Evolutionary conservation across 805 yeast species (phyloP).

Genomic region (Hanseniaspora lachancei): DNA sequence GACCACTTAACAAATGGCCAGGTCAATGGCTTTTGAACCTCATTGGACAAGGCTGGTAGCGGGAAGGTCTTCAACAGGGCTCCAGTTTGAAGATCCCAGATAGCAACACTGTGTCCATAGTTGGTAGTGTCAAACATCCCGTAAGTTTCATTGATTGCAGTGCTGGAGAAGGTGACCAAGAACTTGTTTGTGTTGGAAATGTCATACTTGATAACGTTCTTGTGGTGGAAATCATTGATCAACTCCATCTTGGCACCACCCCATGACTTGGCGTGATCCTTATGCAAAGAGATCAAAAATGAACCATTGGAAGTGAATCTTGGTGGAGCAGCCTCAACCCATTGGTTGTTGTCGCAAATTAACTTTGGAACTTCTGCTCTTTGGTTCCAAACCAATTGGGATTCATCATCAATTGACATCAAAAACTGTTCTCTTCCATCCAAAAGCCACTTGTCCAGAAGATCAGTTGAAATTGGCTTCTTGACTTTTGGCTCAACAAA

Average conservation of each 20-base stretch:
- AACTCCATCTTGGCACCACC: slow-evolving; percentile 70
- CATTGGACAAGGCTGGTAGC: slow-evolving; percentile 41
- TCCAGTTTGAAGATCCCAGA: slow-evolving; percentile 83
- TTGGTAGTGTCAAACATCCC: slow-evolving; percentile 76
- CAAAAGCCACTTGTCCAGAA: slow-evolving; percentile 79
- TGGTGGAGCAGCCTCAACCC: slow-evolving; percentile 70
- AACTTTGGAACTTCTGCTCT: slow-evolving; percentile 59
- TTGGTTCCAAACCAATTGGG: slow-evolving; percentile 79
- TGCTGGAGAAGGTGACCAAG: slow-evolving; percentile 78
- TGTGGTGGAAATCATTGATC: slow-evolving; percentile 69
- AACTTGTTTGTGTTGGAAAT: slow-evolving; percentile 86
- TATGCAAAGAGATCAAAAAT: slow-evolving; percentile 73
- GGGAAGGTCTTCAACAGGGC: slow-evolving; percentile 83
- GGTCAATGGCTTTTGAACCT: slow-evolving; percentile 38
- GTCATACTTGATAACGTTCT: slow-evolving; percentile 77
- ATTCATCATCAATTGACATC: slow-evolving; percentile 63
- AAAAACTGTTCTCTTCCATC: slow-evolving; percentile 91
- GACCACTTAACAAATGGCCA: slow-evolving; percentile 99
- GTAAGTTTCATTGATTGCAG: slow-evolving; percentile 61
- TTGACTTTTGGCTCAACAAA: slow-evolving; percentile 63
- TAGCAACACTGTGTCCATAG: slow-evolving; percentile 84
- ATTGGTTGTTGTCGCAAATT: slow-evolving; percentile 67
- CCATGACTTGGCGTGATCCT: slow-evolving; percentile 92
- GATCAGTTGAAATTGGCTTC: slow-evolving; percentile 62
- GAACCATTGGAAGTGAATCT: slow-evolving; percentile 91